A percentile compares a stretch with the other conserved stretches of the same genome.
These are phyloP conservation scores for Cyamopsis tetragonoloba DNA, from an alignment of 306 rosid genomes.

Conservation along the genomic window DNA sequence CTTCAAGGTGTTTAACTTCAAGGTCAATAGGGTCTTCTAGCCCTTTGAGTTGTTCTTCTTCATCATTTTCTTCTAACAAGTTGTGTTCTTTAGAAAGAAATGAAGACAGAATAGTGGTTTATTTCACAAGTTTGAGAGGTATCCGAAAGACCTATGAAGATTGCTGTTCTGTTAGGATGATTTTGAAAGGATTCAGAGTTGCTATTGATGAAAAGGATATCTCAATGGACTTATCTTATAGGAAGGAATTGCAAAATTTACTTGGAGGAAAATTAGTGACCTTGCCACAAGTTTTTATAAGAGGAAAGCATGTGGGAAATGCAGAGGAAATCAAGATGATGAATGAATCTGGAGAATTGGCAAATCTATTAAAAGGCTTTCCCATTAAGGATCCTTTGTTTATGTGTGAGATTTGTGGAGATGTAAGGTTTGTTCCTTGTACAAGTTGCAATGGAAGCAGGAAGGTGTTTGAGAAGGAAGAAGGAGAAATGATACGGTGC, in stretches of 20 bases:
- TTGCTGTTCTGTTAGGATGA: slow-evolving; percentile 62
- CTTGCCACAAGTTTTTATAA: slow-evolving; percentile 66
- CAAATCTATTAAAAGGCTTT: slow-evolving; percentile 48
- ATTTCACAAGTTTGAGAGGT: slow-evolving; percentile 76
- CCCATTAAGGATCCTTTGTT: slow-evolving; percentile 41
- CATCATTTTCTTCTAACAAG: background rate
- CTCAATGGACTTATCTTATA: slow-evolving; percentile 73
- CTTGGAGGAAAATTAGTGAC: slow-evolving; percentile 40
- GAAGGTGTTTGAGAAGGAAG: slow-evolving; percentile 58
- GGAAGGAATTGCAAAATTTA: slow-evolving; percentile 50
- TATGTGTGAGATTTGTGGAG: slow-evolving; percentile 67
- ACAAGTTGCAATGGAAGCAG: slow-evolving; percentile 63
- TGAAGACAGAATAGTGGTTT: slow-evolving; percentile 62
- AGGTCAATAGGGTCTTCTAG: slow-evolving; percentile 56
- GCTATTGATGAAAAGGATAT: slow-evolving; percentile 72
- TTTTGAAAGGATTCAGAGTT: slow-evolving; percentile 58
- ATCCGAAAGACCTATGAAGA: slow-evolving; percentile 73
- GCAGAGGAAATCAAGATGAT: slow-evolving; percentile 63
- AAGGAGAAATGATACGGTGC: slow-evolving; percentile 57
- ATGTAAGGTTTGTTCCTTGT: slow-evolving; percentile 73
- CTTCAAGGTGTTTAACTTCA: slow-evolving; percentile 49
- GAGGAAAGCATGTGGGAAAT: slow-evolving; percentile 62
- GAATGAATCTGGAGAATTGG: slow-evolving; percentile 67
- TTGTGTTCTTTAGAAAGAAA: slow-evolving; percentile 30
- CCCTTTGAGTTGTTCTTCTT: slow-evolving; percentile 30